These are phyloP conservation scores for Fusarium napiforme DNA, from an alignment of 2,329 filamentous ascomycete species.

Conservation along the genomic window DNA sequence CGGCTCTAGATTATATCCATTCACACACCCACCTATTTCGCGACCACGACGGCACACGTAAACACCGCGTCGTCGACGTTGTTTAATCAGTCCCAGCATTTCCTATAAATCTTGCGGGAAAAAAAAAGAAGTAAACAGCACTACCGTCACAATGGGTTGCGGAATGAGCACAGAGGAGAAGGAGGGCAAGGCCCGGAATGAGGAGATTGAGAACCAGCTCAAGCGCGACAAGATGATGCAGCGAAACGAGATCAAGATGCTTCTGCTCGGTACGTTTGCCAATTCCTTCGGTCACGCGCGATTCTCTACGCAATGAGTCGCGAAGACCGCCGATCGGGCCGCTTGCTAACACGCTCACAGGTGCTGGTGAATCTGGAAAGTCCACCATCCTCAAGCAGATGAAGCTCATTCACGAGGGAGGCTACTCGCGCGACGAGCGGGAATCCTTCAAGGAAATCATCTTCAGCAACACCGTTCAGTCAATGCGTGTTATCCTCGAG, in stretches of 20 bases:
- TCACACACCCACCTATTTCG: background rate
- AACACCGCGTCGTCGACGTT: constrained; percentile 35
- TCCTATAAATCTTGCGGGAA: constrained; percentile 17
- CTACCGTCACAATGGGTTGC: constrained; percentile 88
- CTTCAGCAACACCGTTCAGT: constrained; percentile 76
- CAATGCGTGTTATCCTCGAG: constrained; percentile 75
- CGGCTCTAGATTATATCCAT: constrained; percentile 20
- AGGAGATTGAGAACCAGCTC: constrained; percentile 99
- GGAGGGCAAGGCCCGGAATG: constrained; percentile 99
- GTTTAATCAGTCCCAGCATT: constrained; percentile 18
- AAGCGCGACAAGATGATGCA: constrained; percentile 99
- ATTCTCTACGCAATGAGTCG: background rate
- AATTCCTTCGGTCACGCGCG: background rate
- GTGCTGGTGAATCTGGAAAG: constrained; percentile 94
- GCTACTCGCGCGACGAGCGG: constrained; percentile 90
- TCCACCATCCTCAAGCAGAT: constrained; percentile 99
- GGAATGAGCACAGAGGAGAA: constrained; percentile 99
- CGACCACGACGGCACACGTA: constrained; percentile 31
- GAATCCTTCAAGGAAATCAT: constrained; percentile 78
- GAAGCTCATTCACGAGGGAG: constrained; percentile 99
- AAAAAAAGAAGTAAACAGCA: constrained; percentile 34
- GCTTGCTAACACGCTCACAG: constrained; percentile 58
- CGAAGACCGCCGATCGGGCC: background rate
- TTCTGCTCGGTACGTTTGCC: constrained; percentile 81
- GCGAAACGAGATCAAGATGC: constrained; percentile 99